phyloP scores from a whole-genome alignment of 805 yeast species.

The Geotrichum ghanense region DNA sequence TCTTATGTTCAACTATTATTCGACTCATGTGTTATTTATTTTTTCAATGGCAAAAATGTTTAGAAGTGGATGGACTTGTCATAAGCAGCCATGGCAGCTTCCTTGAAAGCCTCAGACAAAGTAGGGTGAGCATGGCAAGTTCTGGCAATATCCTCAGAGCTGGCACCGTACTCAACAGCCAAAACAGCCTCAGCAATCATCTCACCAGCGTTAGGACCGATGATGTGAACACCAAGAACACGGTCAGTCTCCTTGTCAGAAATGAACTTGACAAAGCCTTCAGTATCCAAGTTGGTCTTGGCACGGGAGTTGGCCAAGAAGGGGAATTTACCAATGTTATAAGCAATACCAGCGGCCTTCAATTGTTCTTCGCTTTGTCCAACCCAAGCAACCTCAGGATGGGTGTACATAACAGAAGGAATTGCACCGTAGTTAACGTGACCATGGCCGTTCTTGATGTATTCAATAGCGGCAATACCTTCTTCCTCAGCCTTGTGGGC shows the following conservation, averaged over 20 bases:
- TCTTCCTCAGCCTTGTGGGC: conserved; percentile 99
- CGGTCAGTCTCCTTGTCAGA: conserved; percentile 97
- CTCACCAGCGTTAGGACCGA: conserved; percentile 98
- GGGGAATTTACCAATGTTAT: conserved; percentile 96
- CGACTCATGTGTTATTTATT: too few relatives aligned
- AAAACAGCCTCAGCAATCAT: conserved; percentile 98
- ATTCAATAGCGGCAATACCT: conserved; percentile 97
- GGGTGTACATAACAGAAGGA: conserved; percentile 98
- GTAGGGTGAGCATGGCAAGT: conserved; percentile 99
- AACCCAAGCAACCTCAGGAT: conserved; percentile 99
- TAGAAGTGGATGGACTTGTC: conserved; percentile 85
- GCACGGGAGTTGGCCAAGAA: conserved; percentile 99
- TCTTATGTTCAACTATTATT: too few relatives aligned
- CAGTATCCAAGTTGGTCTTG: conserved; percentile 93
- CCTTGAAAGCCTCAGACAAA: conserved; percentile 93
- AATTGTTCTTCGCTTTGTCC: conserved; percentile 93
- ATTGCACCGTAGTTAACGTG: conserved; percentile 97
- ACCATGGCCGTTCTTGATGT: conserved; percentile 86
- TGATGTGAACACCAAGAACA: conserved; percentile 90
- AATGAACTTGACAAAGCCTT: conserved; percentile 90
- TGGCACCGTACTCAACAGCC: conserved; percentile 97
- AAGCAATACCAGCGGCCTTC: conserved; percentile 83
- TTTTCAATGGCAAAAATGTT: conserved; percentile 4
- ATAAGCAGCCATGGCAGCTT: conserved; percentile 88
- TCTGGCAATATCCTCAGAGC: conserved; percentile 95